Percentiles rank a stretch among this genome's conserved stretches.
phyloP scores from a whole-genome alignment of 1,284 basidiomycete species.

The Trametes pubescens region DNA sequence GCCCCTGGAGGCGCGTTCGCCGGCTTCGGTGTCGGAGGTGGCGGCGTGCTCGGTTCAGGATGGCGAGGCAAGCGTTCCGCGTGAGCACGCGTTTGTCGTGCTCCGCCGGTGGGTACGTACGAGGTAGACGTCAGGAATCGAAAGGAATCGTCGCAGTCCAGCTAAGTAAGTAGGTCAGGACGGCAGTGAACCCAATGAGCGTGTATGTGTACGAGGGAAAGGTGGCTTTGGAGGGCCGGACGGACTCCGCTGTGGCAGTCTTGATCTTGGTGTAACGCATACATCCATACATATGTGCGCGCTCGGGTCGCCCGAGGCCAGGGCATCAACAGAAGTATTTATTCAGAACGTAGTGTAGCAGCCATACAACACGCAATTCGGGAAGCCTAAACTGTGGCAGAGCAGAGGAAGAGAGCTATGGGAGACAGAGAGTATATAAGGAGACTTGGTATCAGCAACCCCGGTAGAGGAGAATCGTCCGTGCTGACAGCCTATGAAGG shows the following conservation, averaged over 20 bases:
- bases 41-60: slow-evolving; percentile 41
- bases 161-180: slow-evolving; percentile 4
- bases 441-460: slow-evolving; percentile 11
- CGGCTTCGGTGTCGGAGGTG: slow-evolving; percentile 44
- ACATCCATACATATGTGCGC: neutral
- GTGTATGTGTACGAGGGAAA: slow-evolving; percentile 7
- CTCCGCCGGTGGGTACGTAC: neutral
- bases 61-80: slow-evolving; percentile 42
- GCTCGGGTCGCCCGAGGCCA: neutral
- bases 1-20: slow-evolving; percentile 43
- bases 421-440: neutral
- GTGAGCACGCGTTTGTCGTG: slow-evolving; percentile 8
- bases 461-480: neutral
- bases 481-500: neutral
- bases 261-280: slow-evolving; percentile 10
- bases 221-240: neutral
- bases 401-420: slow-evolving; percentile 4
- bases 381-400: neutral
- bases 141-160: neutral
- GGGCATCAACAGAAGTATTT: slow-evolving; percentile 18
- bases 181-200: slow-evolving; percentile 2
- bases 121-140: neutral
- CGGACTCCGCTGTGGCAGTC: neutral
- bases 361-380: slow-evolving; percentile 20
- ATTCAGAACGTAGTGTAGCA: slow-evolving; percentile 29